Evolutionary conservation across 345 rosid species (phyloP).

Genomic region (Syzygium jambos): DNA sequence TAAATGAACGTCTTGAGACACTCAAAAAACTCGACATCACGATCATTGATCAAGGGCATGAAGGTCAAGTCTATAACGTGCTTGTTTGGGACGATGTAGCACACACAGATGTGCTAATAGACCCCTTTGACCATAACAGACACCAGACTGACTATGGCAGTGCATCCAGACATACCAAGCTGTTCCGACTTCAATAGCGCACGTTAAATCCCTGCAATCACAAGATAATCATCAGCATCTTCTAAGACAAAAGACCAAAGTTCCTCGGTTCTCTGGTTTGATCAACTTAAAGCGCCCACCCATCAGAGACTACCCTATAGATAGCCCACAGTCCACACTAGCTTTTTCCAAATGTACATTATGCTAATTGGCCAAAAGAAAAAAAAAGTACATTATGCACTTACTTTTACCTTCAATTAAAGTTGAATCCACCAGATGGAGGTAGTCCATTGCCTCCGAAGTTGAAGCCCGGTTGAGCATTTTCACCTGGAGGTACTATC

Average conservation of each 20-base stretch:
- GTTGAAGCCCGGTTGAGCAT: slow-evolving; percentile 42
- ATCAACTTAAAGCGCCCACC: not conserved
- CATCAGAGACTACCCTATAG: not conserved
- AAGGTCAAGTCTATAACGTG: not conserved
- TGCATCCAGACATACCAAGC: not conserved
- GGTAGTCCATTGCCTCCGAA: slow-evolving; percentile 53
- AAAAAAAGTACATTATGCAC: not conserved
- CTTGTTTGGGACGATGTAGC: not conserved
- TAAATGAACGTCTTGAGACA: not conserved
- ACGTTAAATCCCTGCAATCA: not conserved
- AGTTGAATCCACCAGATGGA: slow-evolving; percentile 76
- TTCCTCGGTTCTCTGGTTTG: not conserved
- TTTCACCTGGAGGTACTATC: slow-evolving; percentile 50
- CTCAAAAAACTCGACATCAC: not conserved
- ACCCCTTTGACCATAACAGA: not conserved
- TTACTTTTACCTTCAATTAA: not conserved
- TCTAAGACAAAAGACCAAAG: not conserved
- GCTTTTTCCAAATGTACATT: not conserved
- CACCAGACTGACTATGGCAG: not conserved
- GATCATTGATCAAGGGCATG: not conserved
- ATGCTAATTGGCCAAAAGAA: not conserved
- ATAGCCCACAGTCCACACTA: not conserved
- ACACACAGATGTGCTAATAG: not conserved
- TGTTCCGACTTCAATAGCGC: not conserved
- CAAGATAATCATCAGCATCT: not conserved